Evolutionary conservation across 73 alveolate species (phyloP), one percentile per base, ranked within the genome.

Genomic region (Paramecium biaurelia): DNA sequence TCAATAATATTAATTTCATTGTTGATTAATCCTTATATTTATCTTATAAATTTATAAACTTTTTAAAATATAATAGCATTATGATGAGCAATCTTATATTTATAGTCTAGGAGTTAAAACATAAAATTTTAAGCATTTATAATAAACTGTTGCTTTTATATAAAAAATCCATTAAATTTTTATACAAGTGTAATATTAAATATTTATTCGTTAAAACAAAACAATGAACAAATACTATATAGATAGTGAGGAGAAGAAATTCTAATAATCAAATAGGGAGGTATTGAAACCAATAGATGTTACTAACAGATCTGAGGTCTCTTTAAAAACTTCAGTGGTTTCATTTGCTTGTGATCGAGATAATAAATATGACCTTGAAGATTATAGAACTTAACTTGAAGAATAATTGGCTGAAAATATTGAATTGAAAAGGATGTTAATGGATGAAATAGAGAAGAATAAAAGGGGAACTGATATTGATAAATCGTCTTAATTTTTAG

Each of bases 401-500:
- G 86, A 72, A n/a, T 37, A 72, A 34, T 35, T 72, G 8, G 58
- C 56, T 34, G 86, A 72, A 38, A 72, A 72, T 14, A 72, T 72
- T 34, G 58, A 72, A 72, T 72, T 72, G 12, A 72, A 38, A 72
- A 30, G 58, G 35, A 32, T 35, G 58, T n/a, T 72, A 30, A 72
- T 72, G 86, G 86, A 72, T 34, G 86, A 72, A 21, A 72, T 72
- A 8, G 86, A 72, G 30, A 63, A 63, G 38, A 72, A 72, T 42
- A 72, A 35, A 72, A 35, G 56, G 41, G 5, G 11, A 12, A 8
- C 49, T 3, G 45, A 72, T 72, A n/a, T 23, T 4, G 58, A 72
- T 37, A 53, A 53, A 18, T 53, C 68, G 11, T 72, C 86, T 37
- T 5, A 23, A 14, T n/a, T 35, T 37, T 21, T 35, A 34, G 86